Evolutionary conservation across 148 eudicot species (phyloP).

Genomic region (Camellia granthamiana): DNA sequence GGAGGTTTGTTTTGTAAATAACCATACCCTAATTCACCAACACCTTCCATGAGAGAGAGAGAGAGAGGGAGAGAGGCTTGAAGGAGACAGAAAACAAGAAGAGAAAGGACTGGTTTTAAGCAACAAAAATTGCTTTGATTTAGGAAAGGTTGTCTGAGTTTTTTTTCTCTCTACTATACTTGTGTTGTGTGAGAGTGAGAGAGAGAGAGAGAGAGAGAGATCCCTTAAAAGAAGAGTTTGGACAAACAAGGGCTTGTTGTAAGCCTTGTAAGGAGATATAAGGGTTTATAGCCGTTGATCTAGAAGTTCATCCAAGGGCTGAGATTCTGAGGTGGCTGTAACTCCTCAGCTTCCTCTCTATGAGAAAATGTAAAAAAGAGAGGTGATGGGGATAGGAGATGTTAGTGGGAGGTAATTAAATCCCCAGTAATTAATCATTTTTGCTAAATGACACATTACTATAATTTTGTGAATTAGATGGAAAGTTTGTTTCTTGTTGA

Average conservation of each 20-base stretch:
- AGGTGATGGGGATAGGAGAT: conserved; percentile 15
- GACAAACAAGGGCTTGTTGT: conserved; percentile 16
- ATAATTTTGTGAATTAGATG: background rate
- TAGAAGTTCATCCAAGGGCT: conserved; percentile 32
- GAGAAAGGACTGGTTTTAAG: background rate
- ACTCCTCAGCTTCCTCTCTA: conserved; percentile 38
- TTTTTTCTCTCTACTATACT: background rate
- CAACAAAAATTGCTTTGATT: background rate
- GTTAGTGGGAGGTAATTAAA: background rate
- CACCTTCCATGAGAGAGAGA: conserved; percentile 40
- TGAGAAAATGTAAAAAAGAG: conserved; percentile 8
- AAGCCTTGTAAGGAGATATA: conserved; percentile 22
- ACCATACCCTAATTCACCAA: conserved; percentile 23
- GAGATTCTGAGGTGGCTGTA: conserved; percentile 15
- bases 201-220: too few species aligned
- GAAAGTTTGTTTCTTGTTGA: background rate
- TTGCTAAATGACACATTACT: conserved; percentile 5
- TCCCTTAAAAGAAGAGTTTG: background rate
- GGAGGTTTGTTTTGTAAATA: conserved; percentile 24
- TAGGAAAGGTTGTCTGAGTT: background rate
- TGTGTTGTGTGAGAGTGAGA: too few species aligned
- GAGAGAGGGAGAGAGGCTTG: conserved; percentile 10
- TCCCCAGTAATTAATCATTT: conserved; percentile 8
- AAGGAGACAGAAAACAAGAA: background rate
- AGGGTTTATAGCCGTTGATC: conserved; percentile 22